Percentiles rank a stretch among this genome's conserved stretches.
phyloP scores from a whole-genome alignment of 78 protist species.

The Planoprotostelium fungivorum region DNA sequence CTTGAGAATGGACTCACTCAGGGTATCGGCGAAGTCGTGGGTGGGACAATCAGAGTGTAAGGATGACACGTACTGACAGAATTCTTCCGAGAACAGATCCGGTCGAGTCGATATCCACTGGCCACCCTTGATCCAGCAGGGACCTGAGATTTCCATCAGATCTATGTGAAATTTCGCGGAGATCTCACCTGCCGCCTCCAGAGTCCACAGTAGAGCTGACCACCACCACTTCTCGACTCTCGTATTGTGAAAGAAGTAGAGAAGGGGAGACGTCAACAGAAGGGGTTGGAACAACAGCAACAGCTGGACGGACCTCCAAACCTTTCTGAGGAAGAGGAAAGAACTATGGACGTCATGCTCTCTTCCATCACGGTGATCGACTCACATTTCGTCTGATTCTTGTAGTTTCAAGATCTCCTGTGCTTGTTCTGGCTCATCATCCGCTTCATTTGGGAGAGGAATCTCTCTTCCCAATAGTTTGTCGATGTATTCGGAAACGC shows the following conservation, averaged over 20 bases:
- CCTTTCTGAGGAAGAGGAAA: not conserved
- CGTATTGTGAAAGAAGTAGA: not conserved
- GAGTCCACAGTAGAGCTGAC: not conserved
- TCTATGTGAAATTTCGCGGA: not conserved
- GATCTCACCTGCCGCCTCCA: not conserved
- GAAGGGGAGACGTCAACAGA: not conserved
- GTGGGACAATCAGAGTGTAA: conserved; percentile 49
- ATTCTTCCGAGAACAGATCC: conserved; percentile 36
- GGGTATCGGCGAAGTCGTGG: conserved; percentile 24
- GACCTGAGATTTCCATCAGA: conserved; percentile 8
- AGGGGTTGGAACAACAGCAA: not conserved
- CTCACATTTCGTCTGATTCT: not conserved
- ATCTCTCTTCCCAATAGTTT: too few relatives aligned
- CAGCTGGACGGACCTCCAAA: not conserved
- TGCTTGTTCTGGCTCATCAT: not conserved
- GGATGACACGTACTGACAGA: conserved; percentile 19
- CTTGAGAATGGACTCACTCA: not conserved
- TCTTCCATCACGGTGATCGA: not conserved
- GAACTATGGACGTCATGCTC: not conserved
- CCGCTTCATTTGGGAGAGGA: too few relatives aligned
- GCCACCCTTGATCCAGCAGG: conserved; percentile 64
- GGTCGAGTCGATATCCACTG: conserved; percentile 68
- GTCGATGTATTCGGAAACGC: too few relatives aligned
- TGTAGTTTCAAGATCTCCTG: not conserved
- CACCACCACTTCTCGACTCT: not conserved